Conservation (phyloP, 2,329 filamentous ascomycete species). For the Diplodia sapinea region DNA sequence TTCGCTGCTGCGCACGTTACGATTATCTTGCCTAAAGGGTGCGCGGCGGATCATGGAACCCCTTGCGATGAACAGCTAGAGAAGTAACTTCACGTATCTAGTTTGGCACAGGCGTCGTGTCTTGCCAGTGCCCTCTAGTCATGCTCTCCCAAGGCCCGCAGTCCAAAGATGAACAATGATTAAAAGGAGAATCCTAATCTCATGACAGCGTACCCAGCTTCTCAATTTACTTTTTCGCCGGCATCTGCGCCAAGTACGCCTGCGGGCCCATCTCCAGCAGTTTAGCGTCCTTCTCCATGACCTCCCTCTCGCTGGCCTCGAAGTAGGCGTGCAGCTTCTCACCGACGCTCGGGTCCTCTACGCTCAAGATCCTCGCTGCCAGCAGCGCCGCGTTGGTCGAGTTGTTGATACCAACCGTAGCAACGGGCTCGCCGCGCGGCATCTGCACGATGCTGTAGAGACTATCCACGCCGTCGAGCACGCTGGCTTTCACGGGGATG, state of each 20-base stretch:
- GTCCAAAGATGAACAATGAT: not conserved
- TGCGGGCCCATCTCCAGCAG: constrained; percentile 64
- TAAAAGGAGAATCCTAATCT: not conserved
- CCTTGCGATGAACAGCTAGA: not conserved
- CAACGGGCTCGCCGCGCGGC: constrained; percentile 54
- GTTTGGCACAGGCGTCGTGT: not conserved
- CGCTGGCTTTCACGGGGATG: constrained; percentile 56
- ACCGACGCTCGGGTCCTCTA: constrained; percentile 60
- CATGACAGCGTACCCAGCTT: not conserved
- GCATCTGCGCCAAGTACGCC: constrained; percentile 56
- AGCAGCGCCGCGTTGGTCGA: constrained; percentile 54
- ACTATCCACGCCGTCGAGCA: constrained; percentile 58
- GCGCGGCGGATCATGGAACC: not conserved
- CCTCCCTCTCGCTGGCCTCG: constrained; percentile 66
- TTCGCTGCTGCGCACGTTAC: not conserved
- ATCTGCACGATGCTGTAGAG: constrained; percentile 60
- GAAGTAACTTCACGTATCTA: not conserved
- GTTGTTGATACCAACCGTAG: constrained; percentile 55
- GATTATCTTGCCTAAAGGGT: not conserved
- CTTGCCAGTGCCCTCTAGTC: not conserved
- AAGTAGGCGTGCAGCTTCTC: constrained; percentile 67
- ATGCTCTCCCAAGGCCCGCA: not conserved
- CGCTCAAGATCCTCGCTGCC: constrained; percentile 52
- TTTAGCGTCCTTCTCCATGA: constrained; percentile 65
- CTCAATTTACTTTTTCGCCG: constrained; percentile 26